Conservation (phyloP, 805 yeast genomes). For the Kregervanrija pseudodelftensis region DNA sequence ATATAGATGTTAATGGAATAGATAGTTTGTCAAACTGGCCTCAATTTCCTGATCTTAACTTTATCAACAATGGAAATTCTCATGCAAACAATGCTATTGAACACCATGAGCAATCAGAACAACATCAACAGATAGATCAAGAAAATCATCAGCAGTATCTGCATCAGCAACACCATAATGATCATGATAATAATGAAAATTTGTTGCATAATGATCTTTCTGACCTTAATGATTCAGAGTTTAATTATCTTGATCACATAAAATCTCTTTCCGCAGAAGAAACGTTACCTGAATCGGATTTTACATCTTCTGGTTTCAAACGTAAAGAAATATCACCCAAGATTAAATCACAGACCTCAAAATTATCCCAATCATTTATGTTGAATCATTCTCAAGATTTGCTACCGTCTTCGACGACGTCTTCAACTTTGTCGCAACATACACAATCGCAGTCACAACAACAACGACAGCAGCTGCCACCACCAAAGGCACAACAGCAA, state of each 20-base stretch:
- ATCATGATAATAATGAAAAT: conserved; percentile 24
- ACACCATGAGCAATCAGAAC: too few species aligned
- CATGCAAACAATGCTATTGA: neutral
- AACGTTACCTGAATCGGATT: conserved; percentile 4
- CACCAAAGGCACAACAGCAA: neutral
- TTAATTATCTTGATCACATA: conserved; percentile 12
- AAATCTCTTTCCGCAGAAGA: conserved; percentile 11
- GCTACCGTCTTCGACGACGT: neutral
- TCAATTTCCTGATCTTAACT: conserved; percentile 27
- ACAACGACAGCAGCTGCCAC: neutral
- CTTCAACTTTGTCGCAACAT: neutral
- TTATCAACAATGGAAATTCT: conserved; percentile 5
- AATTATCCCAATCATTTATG: conserved; percentile 23
- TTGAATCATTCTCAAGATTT: conserved; percentile 4
- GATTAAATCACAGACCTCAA: conserved; percentile 20
- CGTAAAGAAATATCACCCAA: conserved; percentile 20
- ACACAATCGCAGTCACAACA: neutral
- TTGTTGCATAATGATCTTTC: conserved; percentile 39
- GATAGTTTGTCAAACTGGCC: conserved; percentile 26
- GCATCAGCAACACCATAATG: neutral
- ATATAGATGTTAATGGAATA: neutral
- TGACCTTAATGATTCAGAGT: conserved; percentile 2
- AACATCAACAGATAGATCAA: neutral
- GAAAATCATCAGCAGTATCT: neutral
- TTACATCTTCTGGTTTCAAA: conserved; percentile 10